Conservation (phyloP, 2,329 filamentous ascomycete species). For the Cladosporium velox region DNA sequence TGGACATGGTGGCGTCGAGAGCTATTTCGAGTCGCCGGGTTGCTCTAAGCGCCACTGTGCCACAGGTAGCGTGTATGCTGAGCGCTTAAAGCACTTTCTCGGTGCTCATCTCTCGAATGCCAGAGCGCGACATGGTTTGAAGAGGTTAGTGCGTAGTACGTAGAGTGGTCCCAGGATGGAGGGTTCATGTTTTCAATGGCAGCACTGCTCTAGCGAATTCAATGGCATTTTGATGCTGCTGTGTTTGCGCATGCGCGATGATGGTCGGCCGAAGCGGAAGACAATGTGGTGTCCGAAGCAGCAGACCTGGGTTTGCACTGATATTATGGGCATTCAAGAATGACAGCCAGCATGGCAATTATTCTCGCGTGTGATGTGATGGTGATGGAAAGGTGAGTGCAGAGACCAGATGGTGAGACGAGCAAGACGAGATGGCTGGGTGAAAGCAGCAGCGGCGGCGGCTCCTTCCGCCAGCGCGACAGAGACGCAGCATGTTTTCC, state of each 20-base stretch:
- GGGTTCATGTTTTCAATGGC: neutral
- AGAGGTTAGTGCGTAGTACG: neutral
- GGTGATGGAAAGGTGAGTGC: neutral
- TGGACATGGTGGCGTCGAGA: neutral
- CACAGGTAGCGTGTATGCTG: neutral
- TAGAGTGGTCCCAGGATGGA: neutral
- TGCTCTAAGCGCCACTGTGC: slow-evolving; percentile 16
- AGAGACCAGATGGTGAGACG: neutral
- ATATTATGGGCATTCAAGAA: too few relatives aligned
- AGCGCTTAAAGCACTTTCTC: neutral
- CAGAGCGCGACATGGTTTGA: neutral
- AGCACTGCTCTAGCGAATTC: neutral
- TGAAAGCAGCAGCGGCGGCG: neutral
- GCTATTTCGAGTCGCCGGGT: slow-evolving; percentile 7
- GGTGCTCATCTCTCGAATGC: neutral
- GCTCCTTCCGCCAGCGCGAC: slow-evolving; percentile 3
- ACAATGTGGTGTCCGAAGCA: neutral
- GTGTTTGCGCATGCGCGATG: neutral
- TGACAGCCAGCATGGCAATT: neutral
- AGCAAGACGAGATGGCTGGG: neutral
- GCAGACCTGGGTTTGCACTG: too few relatives aligned
- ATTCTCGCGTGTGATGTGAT: neutral
- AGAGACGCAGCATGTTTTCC: slow-evolving; percentile 4
- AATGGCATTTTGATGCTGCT: neutral
- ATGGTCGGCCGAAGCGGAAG: neutral